A percentile compares a stretch with the other conserved stretches of the same genome.
phyloP scores from a whole-genome alignment of 345 rosid genomes.

The Brassica cretica region DNA sequence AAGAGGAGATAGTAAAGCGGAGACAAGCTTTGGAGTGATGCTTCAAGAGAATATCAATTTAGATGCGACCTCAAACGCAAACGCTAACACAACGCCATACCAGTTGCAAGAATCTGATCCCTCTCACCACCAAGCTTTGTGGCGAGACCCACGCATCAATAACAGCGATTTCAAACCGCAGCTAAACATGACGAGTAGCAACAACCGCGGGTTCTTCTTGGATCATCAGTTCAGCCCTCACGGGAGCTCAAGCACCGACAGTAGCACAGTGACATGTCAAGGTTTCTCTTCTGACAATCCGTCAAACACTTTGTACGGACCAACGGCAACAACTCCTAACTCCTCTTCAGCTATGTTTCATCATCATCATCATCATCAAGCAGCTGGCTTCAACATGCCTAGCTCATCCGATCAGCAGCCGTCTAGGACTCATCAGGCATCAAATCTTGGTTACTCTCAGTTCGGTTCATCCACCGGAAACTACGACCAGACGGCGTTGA shows the following conservation, averaged over 20 bases:
- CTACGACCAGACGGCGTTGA: conserved; percentile 44
- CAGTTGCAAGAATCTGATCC: conserved; percentile 42
- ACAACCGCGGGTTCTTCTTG: conserved; percentile 53
- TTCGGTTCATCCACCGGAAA: conserved; percentile 22
- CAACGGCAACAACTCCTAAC: conserved; percentile 47
- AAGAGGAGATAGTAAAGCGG: conserved; percentile 64
- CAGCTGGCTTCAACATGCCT: conserved; percentile 23
- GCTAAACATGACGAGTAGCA: conserved; percentile 1
- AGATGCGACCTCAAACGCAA: conserved; percentile 46
- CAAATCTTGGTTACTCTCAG: conserved; percentile 30
- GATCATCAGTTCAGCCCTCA: conserved; percentile 67
- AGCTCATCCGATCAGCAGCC: conserved; percentile 47
- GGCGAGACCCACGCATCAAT: conserved; percentile 44
- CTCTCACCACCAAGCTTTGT: conserved; percentile 43
- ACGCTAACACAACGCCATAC: conserved; percentile 37
- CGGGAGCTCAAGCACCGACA: conserved; percentile 57
- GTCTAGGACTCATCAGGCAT: conserved; percentile 36
- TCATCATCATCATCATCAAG: conserved; percentile 7
- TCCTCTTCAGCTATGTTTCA: conserved; percentile 48
- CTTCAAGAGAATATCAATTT: conserved; percentile 67
- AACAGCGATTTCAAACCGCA: conserved; percentile 45
- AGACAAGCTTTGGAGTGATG: conserved; percentile 64
- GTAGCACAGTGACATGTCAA: conserved; percentile 64
- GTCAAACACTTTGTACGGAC: conserved; percentile 46
- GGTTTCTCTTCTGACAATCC: conserved; percentile 57